Percentiles rank a stretch among this genome's conserved stretches.
phyloP scores from a whole-genome alignment of 2,329 filamentous ascomycete species.

The Aspergillus sclerotialis region DNA sequence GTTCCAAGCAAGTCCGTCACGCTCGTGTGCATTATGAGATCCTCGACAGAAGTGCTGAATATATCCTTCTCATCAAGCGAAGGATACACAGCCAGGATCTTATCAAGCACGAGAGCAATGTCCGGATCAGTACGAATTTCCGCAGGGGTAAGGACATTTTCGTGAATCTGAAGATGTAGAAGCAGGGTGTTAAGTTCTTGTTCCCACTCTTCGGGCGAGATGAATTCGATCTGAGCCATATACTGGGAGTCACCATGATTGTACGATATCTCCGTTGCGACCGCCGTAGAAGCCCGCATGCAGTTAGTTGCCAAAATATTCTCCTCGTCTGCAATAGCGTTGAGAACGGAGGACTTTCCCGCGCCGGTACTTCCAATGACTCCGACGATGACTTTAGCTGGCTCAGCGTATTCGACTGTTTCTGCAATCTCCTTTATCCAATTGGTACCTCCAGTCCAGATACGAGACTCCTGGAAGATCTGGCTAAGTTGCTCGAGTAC shows the following conservation, averaged over 20 bases:
- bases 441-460: background rate
- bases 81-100: constrained; percentile 34
- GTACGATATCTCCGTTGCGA: constrained; percentile 54
- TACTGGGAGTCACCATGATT: constrained; percentile 46
- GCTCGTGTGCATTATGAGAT: constrained; percentile 36
- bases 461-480: background rate
- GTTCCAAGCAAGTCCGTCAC: constrained; percentile 43
- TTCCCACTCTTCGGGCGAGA: constrained; percentile 46
- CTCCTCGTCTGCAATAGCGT: constrained; percentile 57
- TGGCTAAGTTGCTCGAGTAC: background rate
- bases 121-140: constrained; percentile 39
- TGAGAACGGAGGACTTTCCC: constrained; percentile 58
- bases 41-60: constrained; percentile 26
- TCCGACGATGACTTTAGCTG: constrained; percentile 42
- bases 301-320: constrained; percentile 50
- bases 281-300: constrained; percentile 57
- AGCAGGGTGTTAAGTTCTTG: constrained; percentile 46
- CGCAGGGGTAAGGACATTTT: constrained; percentile 33
- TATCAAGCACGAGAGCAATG: constrained; percentile 34
- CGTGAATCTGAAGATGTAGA: constrained; percentile 40
- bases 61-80: constrained; percentile 36
- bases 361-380: constrained; percentile 57
- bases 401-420: background rate
- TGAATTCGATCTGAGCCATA: constrained; percentile 53
- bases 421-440: constrained; percentile 2